Evolutionary conservation across 371 early-diverging fungal genomes (phyloP), one percentile per base, ranked within the genome.

Genomic region (Dentiscutata heterogama): DNA sequence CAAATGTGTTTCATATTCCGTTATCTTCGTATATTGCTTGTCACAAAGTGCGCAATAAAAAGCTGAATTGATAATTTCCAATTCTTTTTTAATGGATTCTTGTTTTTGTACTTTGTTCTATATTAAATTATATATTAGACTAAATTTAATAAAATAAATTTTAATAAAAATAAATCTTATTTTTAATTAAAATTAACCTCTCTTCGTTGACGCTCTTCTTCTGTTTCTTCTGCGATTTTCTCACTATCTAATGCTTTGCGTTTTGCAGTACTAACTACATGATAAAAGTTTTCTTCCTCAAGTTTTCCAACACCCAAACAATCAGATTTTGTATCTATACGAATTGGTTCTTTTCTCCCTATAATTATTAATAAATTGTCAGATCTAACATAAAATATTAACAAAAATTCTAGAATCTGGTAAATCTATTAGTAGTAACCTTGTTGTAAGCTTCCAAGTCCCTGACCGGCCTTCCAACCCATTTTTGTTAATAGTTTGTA

Each of bases 31-130:
- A 82, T 95, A 95, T 81, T 94, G 95, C 83, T 95, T 95, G 83
- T 94, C 93, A 83, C 95, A 95, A 27, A 93, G 84, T 18, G 88
- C 90, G 80, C 95, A 95, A 84, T 94, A 94, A 82, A 95, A 95
- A 0, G 93, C 93, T 2, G 92, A 87, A 39, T 89, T 93, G 29
- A 92, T 91, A 65, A 89, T 83, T 60, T 91, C 88, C 72, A 94
- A 75, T 75, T 95, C 94, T 53, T 90, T 88, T 70, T 87, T 83
- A 22, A 91, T 86, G 2, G 86, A 88, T 81, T 87, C 84, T 46
- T 87, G 83, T 72, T 91, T 87, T 60, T 86, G 84, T 0, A 86
- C 91, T 81, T 88, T 88, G 53, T 78, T 73, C 90, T 91, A 78
- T 46, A 42, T 16, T 54, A n/a, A 58, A 58, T 58, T 58, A n/a